Evolutionary conservation across 805 yeast genomes (phyloP), one percentile per base, ranked within the genome.

Genomic region (Suhomyces xylopsoci): DNA sequence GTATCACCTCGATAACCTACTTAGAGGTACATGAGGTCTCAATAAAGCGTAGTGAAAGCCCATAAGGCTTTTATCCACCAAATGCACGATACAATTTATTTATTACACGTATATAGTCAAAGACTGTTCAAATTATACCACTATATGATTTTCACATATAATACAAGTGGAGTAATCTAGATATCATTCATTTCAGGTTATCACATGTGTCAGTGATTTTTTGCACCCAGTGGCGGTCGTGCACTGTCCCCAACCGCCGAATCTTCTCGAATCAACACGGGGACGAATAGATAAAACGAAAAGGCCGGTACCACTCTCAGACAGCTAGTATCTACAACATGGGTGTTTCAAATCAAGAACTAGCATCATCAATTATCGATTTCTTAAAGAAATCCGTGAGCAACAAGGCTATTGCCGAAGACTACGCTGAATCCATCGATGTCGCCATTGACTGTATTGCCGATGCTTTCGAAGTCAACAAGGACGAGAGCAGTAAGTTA

Each of bases 381-480:
- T 93, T 85, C 68, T 78, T 94, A 60, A 79, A 81, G 61, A 62
- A 74, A 15, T 71, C 88, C 9, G 81, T 87, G 17, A 65, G 78
- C 45, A 78, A 80, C 56, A 88, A 88, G 43, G 80, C 81, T 43
- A 81, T 92, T 45, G 71, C 86, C 36, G 88, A 84, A 56, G 98
- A 93, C 58, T 89, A 85, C 65, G 79, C 80, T 52, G 98, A 94
- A 61, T 90, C 97, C 8, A 78, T 93, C 60, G 97, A 91, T 59
- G 96, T 93, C 49, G 98, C 98, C 55, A 81, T 91, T 59, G 97
- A 90, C 65, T 90, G 97, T 75, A 82, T 94, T 53, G 82, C 88
- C 22, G 98, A 92, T 62, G 90, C 96, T 9, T 93, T 87, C 67
- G 84, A 78, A 48, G 84, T 92, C 24, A 77, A 80, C 58, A 78